phyloP scores from a whole-genome alignment of 106 monocot genomes.

The Dactylorhiza incarnata region DNA sequence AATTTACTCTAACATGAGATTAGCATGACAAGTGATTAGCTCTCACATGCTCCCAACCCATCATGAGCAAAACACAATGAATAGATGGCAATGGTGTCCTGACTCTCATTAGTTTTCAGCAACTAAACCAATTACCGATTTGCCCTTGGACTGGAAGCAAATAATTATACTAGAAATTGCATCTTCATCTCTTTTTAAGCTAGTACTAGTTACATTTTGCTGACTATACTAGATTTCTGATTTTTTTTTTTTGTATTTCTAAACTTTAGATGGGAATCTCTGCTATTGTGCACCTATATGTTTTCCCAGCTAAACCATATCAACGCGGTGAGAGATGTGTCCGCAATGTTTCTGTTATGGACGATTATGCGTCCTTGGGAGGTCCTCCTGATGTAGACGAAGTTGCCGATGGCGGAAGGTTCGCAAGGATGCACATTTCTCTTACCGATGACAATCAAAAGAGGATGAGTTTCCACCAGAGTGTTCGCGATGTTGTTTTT shows the following conservation, averaged over 20 bases:
- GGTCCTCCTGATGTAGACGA: conserved; percentile 92
- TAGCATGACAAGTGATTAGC: no score
- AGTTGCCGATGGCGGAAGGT: conserved; percentile 58
- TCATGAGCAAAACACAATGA: no score
- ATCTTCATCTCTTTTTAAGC: background rate
- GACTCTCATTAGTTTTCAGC: background rate
- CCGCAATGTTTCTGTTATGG: conserved; percentile 72
- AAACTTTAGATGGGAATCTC: conserved; percentile 83
- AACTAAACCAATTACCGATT: background rate
- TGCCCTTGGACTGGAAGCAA: background rate
- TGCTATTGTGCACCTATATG: conserved; percentile 89
- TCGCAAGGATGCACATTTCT: conserved; percentile 39
- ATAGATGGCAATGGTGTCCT: no score
- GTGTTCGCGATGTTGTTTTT: conserved; percentile 93
- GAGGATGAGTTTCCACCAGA: conserved; percentile 70
- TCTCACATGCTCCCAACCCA: no score
- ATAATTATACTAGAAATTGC: background rate
- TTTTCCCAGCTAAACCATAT: conserved; percentile 88
- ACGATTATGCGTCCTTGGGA: conserved; percentile 87
- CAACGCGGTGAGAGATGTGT: conserved; percentile 72
- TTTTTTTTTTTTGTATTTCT: background rate
- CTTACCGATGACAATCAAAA: conserved; percentile 41
- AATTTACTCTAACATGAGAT: no score
- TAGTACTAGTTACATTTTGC: background rate
- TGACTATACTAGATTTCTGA: background rate